phyloP scores from a whole-genome alignment of 78 protist species.

The Dictyostelium citrinum region DNA sequence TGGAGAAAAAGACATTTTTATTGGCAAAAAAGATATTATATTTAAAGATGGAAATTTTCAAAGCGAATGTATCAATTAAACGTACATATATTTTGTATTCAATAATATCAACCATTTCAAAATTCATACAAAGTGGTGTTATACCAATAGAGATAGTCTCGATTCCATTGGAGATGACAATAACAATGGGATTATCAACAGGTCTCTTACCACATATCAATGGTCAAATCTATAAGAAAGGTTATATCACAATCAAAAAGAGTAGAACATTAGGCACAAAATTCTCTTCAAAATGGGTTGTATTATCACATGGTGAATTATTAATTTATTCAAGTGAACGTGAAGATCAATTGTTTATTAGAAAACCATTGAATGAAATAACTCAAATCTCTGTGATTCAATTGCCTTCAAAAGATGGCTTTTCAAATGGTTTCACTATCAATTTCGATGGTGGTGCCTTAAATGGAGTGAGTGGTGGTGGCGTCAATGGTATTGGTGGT shows the following conservation, averaged over 20 bases:
- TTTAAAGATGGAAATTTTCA: slow-evolving; percentile 37
- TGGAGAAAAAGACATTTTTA: slow-evolving; percentile 59
- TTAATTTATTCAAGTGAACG: slow-evolving; percentile 36
- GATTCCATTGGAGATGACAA: slow-evolving; percentile 71
- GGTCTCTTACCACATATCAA: slow-evolving; percentile 10
- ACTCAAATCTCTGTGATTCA: not conserved
- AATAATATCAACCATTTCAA: slow-evolving; percentile 5
- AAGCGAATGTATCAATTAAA: not conserved
- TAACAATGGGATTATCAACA: slow-evolving; percentile 18
- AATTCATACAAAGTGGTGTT: not conserved
- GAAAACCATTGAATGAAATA: slow-evolving; percentile 24
- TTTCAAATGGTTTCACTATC: slow-evolving; percentile 23
- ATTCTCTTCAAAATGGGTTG: slow-evolving; percentile 34
- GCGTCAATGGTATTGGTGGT: not conserved
- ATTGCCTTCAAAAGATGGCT: slow-evolving; percentile 2
- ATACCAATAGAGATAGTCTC: slow-evolving; percentile 25
- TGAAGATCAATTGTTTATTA: slow-evolving; percentile 17
- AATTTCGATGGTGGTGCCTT: not conserved
- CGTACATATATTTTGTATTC: slow-evolving; percentile 32
- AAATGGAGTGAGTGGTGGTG: not conserved
- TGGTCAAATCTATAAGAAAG: slow-evolving; percentile 27
- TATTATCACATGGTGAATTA: slow-evolving; percentile 35
- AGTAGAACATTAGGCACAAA: slow-evolving; percentile 31
- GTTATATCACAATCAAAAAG: slow-evolving; percentile 2
- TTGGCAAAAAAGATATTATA: slow-evolving; percentile 39